Base-by-base conservation (phyloP, 345 rosid genomes). In the Euphorbia pulcherrima region DNA sequence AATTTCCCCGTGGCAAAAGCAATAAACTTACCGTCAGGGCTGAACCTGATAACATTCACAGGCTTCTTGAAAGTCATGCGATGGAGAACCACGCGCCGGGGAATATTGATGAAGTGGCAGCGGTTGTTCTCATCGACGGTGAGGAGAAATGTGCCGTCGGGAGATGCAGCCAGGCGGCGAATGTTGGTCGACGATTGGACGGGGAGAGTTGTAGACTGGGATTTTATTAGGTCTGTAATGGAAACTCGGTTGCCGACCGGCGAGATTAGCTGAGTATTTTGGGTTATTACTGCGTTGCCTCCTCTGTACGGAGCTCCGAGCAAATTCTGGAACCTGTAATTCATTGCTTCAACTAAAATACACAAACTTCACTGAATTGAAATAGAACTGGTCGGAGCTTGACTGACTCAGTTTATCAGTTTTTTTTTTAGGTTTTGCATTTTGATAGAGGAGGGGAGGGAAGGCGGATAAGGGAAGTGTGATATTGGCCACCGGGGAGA, bases 181-280 rank as follows among this genome's bases (percentile, higher is more conserved):
- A 94, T 84, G 81, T 89, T 88, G 62, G 92, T 69, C 27, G 99
- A 91, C 2, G 90, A 78, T 21, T 77, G 83, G 54, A 84, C 14
- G 2, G 92, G 86, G 21, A 91, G 85, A 16, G 97, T 91, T 24
- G 81, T 21, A 24, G 97, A 80, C 29, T 88, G 86, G 68, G 92
- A 88, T 74, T 88, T 88, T 41, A 80, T 72, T 55, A 91, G 92
- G 88, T 94, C 96, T 26, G 90, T 94, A 75, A 89, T 81, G 77
- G 97, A 83, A 76, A 94, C 83, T 9, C 99, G 85, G 82, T 94
- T 94, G 11, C 97, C 96, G 59, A 94, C 90, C 1, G 97, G 92
- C 47, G 97, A 88, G 48, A 94, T 80, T 21, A 91, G 81, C 64
- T 78, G 92, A 11, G 88, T 83, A 71, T 85, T 87, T 41, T 84